Conservation (phyloP, 805 yeast species). For the Candida takata region DNA sequence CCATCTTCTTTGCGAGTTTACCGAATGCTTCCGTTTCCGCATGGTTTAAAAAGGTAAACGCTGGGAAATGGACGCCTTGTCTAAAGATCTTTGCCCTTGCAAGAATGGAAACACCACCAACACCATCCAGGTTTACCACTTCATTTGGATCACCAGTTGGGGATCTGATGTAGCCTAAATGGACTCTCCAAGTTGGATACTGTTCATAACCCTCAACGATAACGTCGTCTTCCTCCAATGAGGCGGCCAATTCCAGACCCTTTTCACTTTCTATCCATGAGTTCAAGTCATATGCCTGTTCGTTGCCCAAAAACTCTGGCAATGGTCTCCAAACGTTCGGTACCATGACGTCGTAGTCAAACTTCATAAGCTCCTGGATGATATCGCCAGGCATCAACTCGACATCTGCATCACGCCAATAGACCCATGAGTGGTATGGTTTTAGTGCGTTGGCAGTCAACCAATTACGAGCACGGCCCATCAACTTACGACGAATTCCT, state of each 20-base stretch:
- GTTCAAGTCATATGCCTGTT: conserved; percentile 93
- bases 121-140: conserved; percentile 71
- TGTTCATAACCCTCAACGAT: conserved; percentile 87
- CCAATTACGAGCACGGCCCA: conserved; percentile 90
- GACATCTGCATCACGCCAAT: conserved; percentile 85
- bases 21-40: conserved; percentile 90
- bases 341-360: conserved; percentile 62
- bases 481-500: conserved; percentile 73
- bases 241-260: conserved; percentile 59
- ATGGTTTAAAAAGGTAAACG: conserved; percentile 75
- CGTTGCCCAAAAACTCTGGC: conserved; percentile 83
- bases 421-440: conserved; percentile 86
- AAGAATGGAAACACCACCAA: conserved; percentile 79
- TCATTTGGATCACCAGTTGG: conserved; percentile 54
- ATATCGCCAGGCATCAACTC: conserved; percentile 77
- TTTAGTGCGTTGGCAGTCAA: conserved; percentile 63
- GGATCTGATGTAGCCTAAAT: conserved; percentile 66
- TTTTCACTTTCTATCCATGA: conserved; percentile 91
- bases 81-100: conserved; percentile 71
- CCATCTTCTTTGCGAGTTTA: conserved; percentile 71
- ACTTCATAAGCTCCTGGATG: conserved; percentile 65
- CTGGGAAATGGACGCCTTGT: conserved; percentile 79
- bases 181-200: conserved; percentile 81
- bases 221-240: conserved; percentile 71
- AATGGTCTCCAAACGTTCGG: conserved; percentile 97